Conservation (phyloP, 225 moss, liverwort and hornwort genomes). For the Asterella californica region DNA sequence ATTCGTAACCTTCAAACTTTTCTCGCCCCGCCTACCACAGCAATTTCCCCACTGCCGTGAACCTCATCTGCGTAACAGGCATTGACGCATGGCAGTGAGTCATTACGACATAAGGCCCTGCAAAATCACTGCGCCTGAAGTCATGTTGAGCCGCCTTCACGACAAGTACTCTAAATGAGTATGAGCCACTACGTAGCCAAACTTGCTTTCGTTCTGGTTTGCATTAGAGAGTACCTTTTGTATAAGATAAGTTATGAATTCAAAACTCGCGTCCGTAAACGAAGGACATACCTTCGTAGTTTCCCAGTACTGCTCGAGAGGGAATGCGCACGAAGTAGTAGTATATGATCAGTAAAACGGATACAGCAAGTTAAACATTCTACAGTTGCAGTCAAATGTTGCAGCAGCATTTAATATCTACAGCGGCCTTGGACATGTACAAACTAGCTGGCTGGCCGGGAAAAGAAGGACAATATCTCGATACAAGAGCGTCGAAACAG, state of each 20-base stretch:
- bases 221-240: not conserved
- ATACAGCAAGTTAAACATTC: not conserved
- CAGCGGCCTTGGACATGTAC: not conserved
- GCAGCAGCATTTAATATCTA: not conserved
- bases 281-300: not conserved
- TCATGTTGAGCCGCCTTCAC: not conserved
- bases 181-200: constrained; percentile 1
- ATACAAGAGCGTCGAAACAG: not conserved
- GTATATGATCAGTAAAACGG: not conserved
- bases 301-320: not conserved
- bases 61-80: not conserved
- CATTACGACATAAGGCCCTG: not conserved
- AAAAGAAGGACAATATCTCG: not conserved
- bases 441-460: not conserved
- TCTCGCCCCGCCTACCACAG: not conserved
- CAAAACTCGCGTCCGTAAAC: not conserved
- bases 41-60: not conserved
- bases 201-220: not conserved
- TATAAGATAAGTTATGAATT: not conserved
- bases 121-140: not conserved
- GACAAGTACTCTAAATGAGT: not conserved
- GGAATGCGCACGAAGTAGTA: not conserved
- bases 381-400: not conserved
- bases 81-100: not conserved
- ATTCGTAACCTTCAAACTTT: not conserved